Evolutionary conservation across 768 basidiomycete species (phyloP), one percentile per base, ranked within the genome.

Genomic region (Boletellus ananiceps): DNA sequence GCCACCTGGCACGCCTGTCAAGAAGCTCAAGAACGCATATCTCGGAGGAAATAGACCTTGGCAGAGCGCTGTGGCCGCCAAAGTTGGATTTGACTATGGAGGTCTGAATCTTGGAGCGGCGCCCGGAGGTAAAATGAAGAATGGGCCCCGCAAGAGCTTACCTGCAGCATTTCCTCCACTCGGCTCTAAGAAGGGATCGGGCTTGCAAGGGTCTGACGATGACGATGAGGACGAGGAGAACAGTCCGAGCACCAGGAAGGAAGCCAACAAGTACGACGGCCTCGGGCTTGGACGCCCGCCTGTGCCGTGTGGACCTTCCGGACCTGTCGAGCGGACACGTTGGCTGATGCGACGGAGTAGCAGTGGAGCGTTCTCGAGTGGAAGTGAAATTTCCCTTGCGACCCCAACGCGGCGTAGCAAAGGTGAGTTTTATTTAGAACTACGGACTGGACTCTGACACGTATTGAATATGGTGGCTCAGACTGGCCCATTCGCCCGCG

Each of bases 1-100:
- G 48, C 79, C 80, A 6, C 88, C 88, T 1, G 87, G 85, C 0
- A 91, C 88, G 13, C 88, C 88, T 1, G 85, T 88, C n/a, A 91
- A 91, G 74, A 82, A 76, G 60, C 65, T 74, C 49, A 83, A 83
- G 67, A 82, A 79, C 18, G 74, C 77, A 35, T 74, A 79, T 59
- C 69, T 84, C 32, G 71, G 74, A 25, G 73, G 73, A 51, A 77
- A 80, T 43, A 74, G 87, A 9, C 86, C 84, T 4, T 90, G 87
- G 87, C 87, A 88, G 64, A 89, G 88, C 60, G 87, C 87, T 4
- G 78, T 89, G 16, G 77, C 87, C 13, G 66, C 75, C 55, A 88
- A 85, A 64, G 80, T 88, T 41, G 71, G 73, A 25, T 74, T 78
- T 27, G 71, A 75, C 32, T 79, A 78, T 60, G 69, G 67, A 29